These are phyloP conservation scores for Phalaenopsis equestris DNA, from an alignment of 106 monocot species.

Conservation along the genomic window DNA sequence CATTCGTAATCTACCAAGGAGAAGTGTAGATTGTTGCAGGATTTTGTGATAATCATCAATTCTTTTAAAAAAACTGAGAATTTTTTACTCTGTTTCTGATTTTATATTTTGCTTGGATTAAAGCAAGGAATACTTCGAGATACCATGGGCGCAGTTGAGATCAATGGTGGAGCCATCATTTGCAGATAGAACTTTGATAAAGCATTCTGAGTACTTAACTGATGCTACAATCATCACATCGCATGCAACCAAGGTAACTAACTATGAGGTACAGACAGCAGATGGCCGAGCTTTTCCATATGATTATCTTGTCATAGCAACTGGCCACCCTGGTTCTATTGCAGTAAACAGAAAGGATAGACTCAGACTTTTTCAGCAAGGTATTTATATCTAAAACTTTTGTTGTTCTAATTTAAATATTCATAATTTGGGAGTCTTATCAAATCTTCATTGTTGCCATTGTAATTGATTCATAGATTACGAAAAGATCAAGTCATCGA, in stretches of 20 bases:
- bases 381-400: slow-evolving; percentile 1
- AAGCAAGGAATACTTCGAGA: slow-evolving; percentile 74
- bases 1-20: no score
- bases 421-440: no score
- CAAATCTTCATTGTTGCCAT: no score
- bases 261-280: slow-evolving; percentile 16
- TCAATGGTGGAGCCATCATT: slow-evolving; percentile 33
- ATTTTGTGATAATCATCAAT: no score
- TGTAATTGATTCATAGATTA: slow-evolving; percentile 12
- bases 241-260: slow-evolving; percentile 16
- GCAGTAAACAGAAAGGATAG: slow-evolving; percentile 13
- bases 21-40: no score
- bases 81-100: no score
- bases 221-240: slow-evolving; percentile 27
- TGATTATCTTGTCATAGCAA: slow-evolving; percentile 34
- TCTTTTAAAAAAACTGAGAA: no score
- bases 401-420: no score
- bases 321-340: slow-evolving; percentile 15
- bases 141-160: slow-evolving; percentile 54
- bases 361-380: slow-evolving; percentile 28
- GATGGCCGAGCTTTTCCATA: slow-evolving; percentile 18
- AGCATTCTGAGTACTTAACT: slow-evolving; percentile 31
- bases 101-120: neutral
- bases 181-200: slow-evolving; percentile 28
- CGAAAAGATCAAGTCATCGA: slow-evolving; percentile 20